Percentiles rank a stretch among this genome's conserved stretches.
phyloP scores from a whole-genome alignment of 2,329 filamentous ascomycete species.

The Zasmidium cellare region DNA sequence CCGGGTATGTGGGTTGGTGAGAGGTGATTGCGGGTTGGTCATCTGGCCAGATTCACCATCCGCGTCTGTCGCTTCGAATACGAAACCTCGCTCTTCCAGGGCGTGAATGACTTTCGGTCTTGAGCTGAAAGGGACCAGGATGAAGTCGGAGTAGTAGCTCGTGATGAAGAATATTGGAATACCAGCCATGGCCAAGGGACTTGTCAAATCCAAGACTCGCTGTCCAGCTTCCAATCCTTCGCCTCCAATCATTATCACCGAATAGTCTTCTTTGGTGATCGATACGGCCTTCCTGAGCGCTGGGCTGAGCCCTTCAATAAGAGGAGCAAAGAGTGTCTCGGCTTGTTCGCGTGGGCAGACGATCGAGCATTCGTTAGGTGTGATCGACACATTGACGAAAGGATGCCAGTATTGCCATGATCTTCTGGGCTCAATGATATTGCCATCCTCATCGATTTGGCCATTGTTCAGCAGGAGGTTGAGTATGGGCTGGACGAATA shows the following conservation, averaged over 20 bases:
- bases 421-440: conserved; percentile 36
- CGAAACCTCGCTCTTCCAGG: conserved; percentile 76
- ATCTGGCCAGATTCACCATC: conserved; percentile 47
- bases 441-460: conserved; percentile 41
- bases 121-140: conserved; percentile 78
- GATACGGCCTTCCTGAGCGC: conserved; percentile 53
- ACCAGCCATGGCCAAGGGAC: conserved; percentile 83
- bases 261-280: conserved; percentile 80
- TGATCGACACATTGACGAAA: conserved; percentile 92
- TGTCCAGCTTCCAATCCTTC: conserved; percentile 89
- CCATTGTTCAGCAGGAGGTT: conserved; percentile 65
- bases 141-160: conserved; percentile 96
- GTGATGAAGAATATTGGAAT: conserved; percentile 99
- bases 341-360: conserved; percentile 80
- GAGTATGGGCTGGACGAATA: conserved; percentile 84
- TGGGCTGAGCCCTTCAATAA: conserved; percentile 63
- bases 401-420: conserved; percentile 61
- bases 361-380: conserved; percentile 87
- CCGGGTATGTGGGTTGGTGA: conserved; percentile 58
- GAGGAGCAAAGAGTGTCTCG: conserved; percentile 71
- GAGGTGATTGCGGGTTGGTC: conserved; percentile 49
- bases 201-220: conserved; percentile 86
- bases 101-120: conserved; percentile 73
- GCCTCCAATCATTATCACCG: conserved; percentile 85
- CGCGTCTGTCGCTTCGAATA: conserved; percentile 67